These are phyloP conservation scores for Nymphaea colorata DNA, from an alignment of 164 flowering plant species.

Conservation along the genomic window DNA sequence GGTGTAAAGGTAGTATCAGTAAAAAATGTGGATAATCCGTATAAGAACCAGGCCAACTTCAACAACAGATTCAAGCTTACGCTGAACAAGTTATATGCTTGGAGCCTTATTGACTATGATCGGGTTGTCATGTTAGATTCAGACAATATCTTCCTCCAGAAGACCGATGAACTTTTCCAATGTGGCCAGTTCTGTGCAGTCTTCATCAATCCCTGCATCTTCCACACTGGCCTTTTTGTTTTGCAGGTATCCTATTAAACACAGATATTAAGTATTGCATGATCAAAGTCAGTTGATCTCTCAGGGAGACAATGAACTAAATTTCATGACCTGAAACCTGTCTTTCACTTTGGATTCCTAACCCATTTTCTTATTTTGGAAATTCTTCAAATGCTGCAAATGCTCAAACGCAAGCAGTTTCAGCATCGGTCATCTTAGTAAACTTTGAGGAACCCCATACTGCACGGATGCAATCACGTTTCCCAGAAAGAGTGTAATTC, in stretches of 20 bases:
- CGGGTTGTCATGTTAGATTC: constrained; percentile 95
- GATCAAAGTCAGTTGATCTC: not conserved
- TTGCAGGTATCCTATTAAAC: constrained; percentile 44
- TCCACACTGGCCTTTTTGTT: constrained; percentile 96
- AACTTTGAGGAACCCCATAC: not conserved
- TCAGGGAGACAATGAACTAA: not conserved
- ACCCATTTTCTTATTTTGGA: no score
- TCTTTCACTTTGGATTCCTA: not conserved
- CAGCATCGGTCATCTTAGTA: not conserved
- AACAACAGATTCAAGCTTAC: constrained; percentile 63
- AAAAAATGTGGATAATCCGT: constrained; percentile 72
- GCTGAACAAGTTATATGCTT: constrained; percentile 93
- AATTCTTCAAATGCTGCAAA: no score
- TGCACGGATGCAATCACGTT: not conserved
- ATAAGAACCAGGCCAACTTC: constrained; percentile 30
- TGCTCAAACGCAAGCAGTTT: not conserved
- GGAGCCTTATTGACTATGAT: constrained; percentile 72
- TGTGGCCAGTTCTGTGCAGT: constrained; percentile 97
- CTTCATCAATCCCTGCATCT: constrained; percentile 97
- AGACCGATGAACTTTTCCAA: constrained; percentile 84
- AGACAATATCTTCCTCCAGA: constrained; percentile 77
- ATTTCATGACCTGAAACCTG: not conserved
- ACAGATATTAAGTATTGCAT: not conserved
- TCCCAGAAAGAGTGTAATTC: not conserved
- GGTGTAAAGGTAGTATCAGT: constrained; percentile 84